Evolutionary conservation across 192 early-diverging fungal genomes (phyloP).

Genomic region (Phycomyces nitens): DNA sequence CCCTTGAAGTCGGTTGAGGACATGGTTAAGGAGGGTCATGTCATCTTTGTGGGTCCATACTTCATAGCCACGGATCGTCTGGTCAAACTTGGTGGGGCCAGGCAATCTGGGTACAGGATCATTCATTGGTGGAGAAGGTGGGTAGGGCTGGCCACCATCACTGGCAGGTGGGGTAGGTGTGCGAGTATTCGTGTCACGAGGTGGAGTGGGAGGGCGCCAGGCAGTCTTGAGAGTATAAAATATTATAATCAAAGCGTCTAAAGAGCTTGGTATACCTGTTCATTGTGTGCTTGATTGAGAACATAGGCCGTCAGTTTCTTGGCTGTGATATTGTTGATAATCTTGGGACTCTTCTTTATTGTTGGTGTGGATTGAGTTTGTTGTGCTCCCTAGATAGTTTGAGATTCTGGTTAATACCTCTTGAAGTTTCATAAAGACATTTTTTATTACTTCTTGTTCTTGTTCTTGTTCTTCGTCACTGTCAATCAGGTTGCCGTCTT

Average conservation of each 20-base stretch:
- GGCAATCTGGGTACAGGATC: neutral
- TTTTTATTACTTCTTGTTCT: too few relatives aligned
- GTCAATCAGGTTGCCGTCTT: constrained; percentile 23
- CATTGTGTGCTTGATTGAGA: neutral
- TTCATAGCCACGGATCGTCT: constrained; percentile 24
- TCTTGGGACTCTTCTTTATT: constrained; percentile 8
- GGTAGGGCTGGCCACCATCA: neutral
- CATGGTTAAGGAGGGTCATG: constrained; percentile 22
- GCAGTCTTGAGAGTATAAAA: neutral
- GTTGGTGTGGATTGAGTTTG: neutral
- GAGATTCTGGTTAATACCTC: too few relatives aligned
- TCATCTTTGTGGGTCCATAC: constrained; percentile 34
- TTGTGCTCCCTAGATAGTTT: too few relatives aligned
- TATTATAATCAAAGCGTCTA: too few relatives aligned
- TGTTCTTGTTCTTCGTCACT: constrained; percentile 24
- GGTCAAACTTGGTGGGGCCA: constrained; percentile 18
- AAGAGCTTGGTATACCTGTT: neutral
- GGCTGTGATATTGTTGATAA: constrained; percentile 8
- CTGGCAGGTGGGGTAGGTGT: neutral
- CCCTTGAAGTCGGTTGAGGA: constrained; percentile 18
- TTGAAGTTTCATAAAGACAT: too few relatives aligned
- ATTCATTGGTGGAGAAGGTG: neutral
- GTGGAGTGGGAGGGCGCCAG: constrained; percentile 20
- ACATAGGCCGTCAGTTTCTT: constrained; percentile 19
- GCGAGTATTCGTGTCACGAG: constrained; percentile 5